These are phyloP conservation scores for Fusarium paranaense DNA, from an alignment of 2,329 filamentous ascomycete genomes.

Conservation along the genomic window DNA sequence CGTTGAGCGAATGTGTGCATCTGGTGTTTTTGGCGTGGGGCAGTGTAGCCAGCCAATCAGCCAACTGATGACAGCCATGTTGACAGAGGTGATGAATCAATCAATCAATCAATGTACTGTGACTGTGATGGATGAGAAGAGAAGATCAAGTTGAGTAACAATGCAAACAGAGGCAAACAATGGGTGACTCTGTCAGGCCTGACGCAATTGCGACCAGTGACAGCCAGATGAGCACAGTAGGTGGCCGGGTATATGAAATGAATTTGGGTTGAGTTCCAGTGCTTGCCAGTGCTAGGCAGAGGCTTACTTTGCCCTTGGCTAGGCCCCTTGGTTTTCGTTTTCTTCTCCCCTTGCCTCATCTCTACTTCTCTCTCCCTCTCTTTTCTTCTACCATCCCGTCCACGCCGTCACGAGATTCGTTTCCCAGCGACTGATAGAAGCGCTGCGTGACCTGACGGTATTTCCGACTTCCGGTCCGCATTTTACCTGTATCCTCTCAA, in stretches of 20 bases:
- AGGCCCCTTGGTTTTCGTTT: neutral
- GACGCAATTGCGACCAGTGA: neutral
- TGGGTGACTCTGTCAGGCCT: neutral
- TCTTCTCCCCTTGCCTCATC: neutral
- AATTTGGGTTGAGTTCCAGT: neutral
- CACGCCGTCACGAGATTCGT: neutral
- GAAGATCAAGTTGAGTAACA: neutral
- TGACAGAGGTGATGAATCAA: neutral
- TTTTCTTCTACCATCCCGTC: neutral
- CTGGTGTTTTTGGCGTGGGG: neutral
- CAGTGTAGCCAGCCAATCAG: constrained; percentile 40
- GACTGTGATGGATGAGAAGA: neutral
- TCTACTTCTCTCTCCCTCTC: neutral
- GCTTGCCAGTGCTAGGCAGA: neutral
- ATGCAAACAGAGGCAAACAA: neutral
- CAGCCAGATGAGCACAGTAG: no score
- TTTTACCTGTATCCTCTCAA: neutral
- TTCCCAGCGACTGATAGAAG: neutral
- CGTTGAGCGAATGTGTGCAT: neutral
- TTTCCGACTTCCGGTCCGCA: neutral
- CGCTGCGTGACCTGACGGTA: constrained; percentile 1
- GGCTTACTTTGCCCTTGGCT: constrained; percentile 1
- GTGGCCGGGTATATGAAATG: neutral
- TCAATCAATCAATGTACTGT: neutral
- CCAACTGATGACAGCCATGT: constrained; percentile 22